Conservation (phyloP, 2,329 filamentous ascomycete species). For the Diaporthe vexans region DNA sequence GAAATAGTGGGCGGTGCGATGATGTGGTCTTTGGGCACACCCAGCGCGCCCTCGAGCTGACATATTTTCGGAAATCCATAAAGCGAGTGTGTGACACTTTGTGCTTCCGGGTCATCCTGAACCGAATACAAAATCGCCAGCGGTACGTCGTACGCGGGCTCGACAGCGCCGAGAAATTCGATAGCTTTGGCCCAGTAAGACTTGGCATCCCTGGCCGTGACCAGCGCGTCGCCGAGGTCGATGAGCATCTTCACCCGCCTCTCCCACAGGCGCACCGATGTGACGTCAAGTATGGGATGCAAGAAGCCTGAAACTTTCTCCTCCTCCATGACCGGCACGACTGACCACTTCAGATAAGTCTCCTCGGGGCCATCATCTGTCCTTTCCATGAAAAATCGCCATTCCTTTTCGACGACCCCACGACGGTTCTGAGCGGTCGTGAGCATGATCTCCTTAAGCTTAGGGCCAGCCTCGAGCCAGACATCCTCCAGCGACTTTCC, state of each 20-base stretch:
- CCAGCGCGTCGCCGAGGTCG: conserved; percentile 60
- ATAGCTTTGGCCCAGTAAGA: conserved; percentile 64
- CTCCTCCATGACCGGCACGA: conserved; percentile 61
- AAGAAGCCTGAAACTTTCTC: conserved; percentile 61
- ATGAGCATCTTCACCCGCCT: conserved; percentile 64
- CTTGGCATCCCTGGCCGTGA: conserved; percentile 58
- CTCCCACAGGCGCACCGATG: conserved; percentile 62
- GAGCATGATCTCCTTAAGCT: conserved; percentile 56
- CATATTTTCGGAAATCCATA: conserved; percentile 54
- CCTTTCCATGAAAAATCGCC: conserved; percentile 60
- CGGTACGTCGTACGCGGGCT: conserved; percentile 63
- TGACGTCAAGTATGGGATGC: conserved; percentile 62
- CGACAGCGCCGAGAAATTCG: conserved; percentile 58
- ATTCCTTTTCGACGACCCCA: conserved; percentile 58
- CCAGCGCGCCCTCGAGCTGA: conserved; percentile 60
- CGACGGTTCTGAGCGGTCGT: conserved; percentile 51
- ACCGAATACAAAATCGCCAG: conserved; percentile 66
- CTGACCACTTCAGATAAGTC: conserved; percentile 63
- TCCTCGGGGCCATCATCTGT: conserved; percentile 59
- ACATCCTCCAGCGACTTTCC: conserved; percentile 71
- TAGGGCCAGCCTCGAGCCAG: conserved; percentile 66
- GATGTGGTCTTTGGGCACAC: conserved; percentile 59
- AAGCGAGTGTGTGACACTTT: conserved; percentile 43
- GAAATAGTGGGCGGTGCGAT: conserved; percentile 56
- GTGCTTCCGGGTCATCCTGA: conserved; percentile 54